Conservation (phyloP, 345 rosid genomes). For the Salix brachista region DNA sequence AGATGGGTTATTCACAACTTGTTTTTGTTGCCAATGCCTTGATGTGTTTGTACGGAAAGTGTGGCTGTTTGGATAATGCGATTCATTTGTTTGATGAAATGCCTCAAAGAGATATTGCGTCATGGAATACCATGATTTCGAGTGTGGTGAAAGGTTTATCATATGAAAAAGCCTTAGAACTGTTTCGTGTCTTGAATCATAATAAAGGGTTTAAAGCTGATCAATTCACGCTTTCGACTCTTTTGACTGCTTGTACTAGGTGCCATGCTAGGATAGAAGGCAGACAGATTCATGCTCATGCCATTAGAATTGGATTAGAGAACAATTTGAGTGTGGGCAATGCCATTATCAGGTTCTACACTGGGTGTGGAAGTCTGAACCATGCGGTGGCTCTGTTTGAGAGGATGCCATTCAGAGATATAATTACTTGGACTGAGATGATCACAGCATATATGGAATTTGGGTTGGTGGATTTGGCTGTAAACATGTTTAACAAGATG, state of each 20-base stretch:
- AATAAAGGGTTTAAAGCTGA: conserved; percentile 40
- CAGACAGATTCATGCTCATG: conserved; percentile 59
- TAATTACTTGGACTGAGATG: conserved; percentile 65
- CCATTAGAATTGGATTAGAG: conserved; percentile 52
- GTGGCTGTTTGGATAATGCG: conserved; percentile 35
- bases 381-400: conserved; percentile 47
- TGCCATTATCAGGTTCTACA: conserved; percentile 64
- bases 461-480: conserved; percentile 57
- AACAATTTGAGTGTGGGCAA: conserved; percentile 56
- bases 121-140: conserved; percentile 74
- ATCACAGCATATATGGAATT: conserved; percentile 61
- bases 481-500: conserved; percentile 54
- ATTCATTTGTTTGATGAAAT: conserved; percentile 61
- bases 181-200: conserved; percentile 40
- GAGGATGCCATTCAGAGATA: conserved; percentile 51
- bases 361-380: conserved; percentile 36
- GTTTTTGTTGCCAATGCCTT: conserved; percentile 60
- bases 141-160: conserved; percentile 42
- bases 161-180: conserved; percentile 42
- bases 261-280: conserved; percentile 42
- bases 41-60: conserved; percentile 57
- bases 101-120: conserved; percentile 51
- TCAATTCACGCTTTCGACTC: conserved; percentile 53
- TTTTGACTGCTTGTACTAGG: conserved; percentile 59
- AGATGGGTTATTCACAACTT: conserved; percentile 34